These are phyloP conservation scores for Neurospora sp. DNA, from an alignment of 495 filamentous ascomycete species.

Conservation along the genomic window DNA sequence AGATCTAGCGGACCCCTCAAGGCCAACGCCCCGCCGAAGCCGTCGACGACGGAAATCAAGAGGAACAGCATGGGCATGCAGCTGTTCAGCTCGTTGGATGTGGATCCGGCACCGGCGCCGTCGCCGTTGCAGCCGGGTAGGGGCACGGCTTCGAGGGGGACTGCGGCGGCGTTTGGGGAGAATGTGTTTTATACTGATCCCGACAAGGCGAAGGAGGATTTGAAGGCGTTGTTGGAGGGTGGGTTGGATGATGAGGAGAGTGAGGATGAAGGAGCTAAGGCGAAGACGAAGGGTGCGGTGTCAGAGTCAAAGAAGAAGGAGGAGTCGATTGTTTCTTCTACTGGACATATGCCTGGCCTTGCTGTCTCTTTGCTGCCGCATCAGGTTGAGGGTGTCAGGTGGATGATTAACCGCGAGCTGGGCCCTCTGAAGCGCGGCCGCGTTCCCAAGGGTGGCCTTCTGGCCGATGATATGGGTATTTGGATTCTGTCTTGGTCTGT, in stretches of 20 bases:
- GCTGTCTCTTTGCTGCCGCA: slow-evolving; percentile 83
- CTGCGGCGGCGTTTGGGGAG: slow-evolving; percentile 33
- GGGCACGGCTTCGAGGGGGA: slow-evolving; percentile 13
- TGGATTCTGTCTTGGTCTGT: neutral
- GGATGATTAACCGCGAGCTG: slow-evolving; percentile 86
- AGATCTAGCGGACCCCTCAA: slow-evolving; percentile 3
- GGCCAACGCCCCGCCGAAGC: slow-evolving; percentile 17
- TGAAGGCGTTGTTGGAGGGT: slow-evolving; percentile 81
- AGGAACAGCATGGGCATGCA: slow-evolving; percentile 19
- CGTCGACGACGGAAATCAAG: slow-evolving; percentile 15
- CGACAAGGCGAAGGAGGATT: slow-evolving; percentile 67
- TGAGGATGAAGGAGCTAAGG: slow-evolving; percentile 14
- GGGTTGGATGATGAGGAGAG: slow-evolving; percentile 66
- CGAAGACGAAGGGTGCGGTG: neutral
- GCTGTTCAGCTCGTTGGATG: slow-evolving; percentile 30
- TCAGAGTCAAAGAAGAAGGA: slow-evolving; percentile 5
- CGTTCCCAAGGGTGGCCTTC: slow-evolving; percentile 74
- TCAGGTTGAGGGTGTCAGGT: slow-evolving; percentile 82
- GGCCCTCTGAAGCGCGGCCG: slow-evolving; percentile 67
- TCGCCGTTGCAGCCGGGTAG: neutral
- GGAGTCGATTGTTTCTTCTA: slow-evolving; percentile 12
- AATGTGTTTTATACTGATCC: slow-evolving; percentile 65
- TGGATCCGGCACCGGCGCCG: slow-evolving; percentile 5
- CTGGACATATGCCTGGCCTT: slow-evolving; percentile 53
- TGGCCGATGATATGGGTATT: slow-evolving; percentile 74